Evolutionary conservation across 164 flowering plant genomes (phyloP).

Genomic region (Umbellularia californica): DNA sequence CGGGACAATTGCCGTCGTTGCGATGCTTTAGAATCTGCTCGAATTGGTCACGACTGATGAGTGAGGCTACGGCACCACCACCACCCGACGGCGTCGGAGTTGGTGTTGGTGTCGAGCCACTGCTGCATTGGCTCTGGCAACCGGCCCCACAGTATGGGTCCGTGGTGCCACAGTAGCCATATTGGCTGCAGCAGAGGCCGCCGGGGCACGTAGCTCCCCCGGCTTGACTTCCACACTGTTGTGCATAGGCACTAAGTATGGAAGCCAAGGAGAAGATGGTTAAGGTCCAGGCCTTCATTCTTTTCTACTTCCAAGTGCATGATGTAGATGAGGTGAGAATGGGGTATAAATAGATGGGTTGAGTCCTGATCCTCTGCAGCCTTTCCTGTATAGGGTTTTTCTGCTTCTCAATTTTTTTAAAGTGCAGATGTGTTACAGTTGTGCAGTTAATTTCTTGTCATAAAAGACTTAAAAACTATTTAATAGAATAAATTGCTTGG

Average conservation of each 20-base stretch:
- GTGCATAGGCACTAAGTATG: slow-evolving; percentile 1
- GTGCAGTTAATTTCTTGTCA: too few relatives aligned
- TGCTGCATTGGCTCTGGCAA: slow-evolving; percentile 8
- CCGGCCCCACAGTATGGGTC: not conserved
- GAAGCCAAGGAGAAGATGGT: not conserved
- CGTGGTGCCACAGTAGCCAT: slow-evolving; percentile 9
- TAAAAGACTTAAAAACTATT: too few relatives aligned
- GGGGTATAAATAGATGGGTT: not conserved
- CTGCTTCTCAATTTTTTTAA: too few relatives aligned
- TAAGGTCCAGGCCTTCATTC: not conserved
- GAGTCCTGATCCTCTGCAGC: too few relatives aligned
- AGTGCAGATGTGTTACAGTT: too few relatives aligned
- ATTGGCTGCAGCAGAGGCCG: slow-evolving; percentile 12
- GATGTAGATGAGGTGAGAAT: not conserved
- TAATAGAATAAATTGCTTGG: too few relatives aligned
- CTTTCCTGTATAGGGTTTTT: too few relatives aligned
- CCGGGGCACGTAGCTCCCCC: slow-evolving; percentile 8
- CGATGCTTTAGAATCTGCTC: slow-evolving; percentile 8
- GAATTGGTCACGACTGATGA: not conserved
- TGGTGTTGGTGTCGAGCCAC: too few relatives aligned
- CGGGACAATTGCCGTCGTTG: slow-evolving; percentile 4
- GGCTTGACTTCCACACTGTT: slow-evolving; percentile 7
- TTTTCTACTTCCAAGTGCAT: not conserved
- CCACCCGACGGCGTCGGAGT: too few relatives aligned
- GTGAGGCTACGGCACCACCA: not conserved